phyloP scores from a whole-genome alignment of 345 rosid species.

The Euphorbia lathyris region DNA sequence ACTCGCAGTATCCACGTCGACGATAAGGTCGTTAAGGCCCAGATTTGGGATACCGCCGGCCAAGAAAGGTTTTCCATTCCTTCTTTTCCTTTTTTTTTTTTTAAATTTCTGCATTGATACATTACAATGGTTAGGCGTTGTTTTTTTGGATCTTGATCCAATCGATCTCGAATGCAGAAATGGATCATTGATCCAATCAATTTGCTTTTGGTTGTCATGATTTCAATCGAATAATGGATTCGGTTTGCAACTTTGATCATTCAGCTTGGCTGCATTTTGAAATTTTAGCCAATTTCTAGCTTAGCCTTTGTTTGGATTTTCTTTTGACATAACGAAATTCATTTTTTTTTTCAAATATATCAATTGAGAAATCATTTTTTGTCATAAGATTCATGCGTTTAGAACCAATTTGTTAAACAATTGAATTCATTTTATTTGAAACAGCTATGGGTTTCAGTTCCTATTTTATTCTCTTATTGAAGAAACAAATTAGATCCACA shows the following conservation, averaged over 20 bases:
- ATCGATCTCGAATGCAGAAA: too few relatives aligned
- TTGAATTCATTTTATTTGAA: too few relatives aligned
- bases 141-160: neutral
- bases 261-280: neutral
- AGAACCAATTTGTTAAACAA: too few relatives aligned
- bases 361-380: too few relatives aligned
- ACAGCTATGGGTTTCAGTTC: too few relatives aligned
- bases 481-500: too few relatives aligned
- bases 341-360: too few relatives aligned
- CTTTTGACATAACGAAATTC: too few relatives aligned
- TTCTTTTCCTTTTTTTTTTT: neutral
- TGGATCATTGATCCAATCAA: neutral
- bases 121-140: neutral
- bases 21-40: conserved; percentile 34
- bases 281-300: too few relatives aligned
- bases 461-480: too few relatives aligned
- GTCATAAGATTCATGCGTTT: too few relatives aligned
- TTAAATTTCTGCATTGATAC: neutral
- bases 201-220: conserved; percentile 1
- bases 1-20: conserved; percentile 33
- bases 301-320: too few relatives aligned
- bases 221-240: neutral
- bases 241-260: neutral
- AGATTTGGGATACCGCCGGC: conserved; percentile 38
- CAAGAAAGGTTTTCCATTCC: conserved; percentile 23